These are phyloP conservation scores for Pseudotulostoma volvatum DNA, from an alignment of 495 filamentous ascomycete species.

Conservation along the genomic window DNA sequence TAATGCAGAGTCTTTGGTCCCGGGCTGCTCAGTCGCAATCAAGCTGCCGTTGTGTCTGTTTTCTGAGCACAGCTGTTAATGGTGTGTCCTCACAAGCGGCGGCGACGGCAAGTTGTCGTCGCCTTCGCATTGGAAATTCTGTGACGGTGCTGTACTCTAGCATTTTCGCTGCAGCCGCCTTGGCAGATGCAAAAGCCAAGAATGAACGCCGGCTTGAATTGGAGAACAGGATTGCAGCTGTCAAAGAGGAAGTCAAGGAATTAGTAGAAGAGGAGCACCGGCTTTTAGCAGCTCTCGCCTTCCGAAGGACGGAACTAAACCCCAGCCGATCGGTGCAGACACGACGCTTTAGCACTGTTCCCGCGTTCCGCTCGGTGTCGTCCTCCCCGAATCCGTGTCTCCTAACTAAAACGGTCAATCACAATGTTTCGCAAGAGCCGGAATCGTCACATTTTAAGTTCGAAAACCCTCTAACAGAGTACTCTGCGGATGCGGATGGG, in stretches of 20 bases:
- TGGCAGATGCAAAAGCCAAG: constrained; percentile 49
- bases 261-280: constrained; percentile 28
- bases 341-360: constrained; percentile 11
- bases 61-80: constrained; percentile 36
- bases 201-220: constrained; percentile 43
- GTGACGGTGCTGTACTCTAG: constrained; percentile 57
- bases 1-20: constrained; percentile 60
- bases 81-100: constrained; percentile 36
- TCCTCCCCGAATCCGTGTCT: constrained; percentile 1
- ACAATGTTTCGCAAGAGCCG: constrained; percentile 1
- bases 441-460: constrained; percentile 3
- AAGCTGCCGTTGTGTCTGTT: constrained; percentile 46
- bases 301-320: constrained; percentile 10
- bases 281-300: constrained; percentile 15
- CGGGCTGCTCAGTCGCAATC: constrained; percentile 43
- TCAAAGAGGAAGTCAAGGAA: constrained; percentile 28
- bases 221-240: constrained; percentile 38
- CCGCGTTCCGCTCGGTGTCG: neutral
- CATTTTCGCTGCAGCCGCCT: constrained; percentile 54
- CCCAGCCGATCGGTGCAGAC: constrained; percentile 11
- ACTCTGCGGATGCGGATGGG: constrained; percentile 4
- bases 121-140: constrained; percentile 39
- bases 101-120: constrained; percentile 30
- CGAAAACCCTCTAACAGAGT: constrained; percentile 2
- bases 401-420: neutral